Evolutionary conservation across 2,329 filamentous ascomycete genomes (phyloP).

Genomic region (Pseudogymnoascus sp.): DNA sequence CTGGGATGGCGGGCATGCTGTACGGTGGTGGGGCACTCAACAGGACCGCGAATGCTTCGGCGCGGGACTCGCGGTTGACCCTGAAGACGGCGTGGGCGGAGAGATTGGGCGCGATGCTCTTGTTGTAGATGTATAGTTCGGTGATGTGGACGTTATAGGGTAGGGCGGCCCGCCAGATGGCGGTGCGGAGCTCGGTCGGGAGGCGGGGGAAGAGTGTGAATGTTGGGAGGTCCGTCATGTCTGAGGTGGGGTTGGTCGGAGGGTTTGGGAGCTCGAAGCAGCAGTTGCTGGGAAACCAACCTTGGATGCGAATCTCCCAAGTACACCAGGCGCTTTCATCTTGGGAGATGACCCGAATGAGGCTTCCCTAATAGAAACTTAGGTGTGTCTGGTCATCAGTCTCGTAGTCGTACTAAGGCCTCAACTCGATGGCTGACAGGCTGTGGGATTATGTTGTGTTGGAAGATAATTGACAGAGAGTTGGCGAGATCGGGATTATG

Average conservation of each 20-base stretch:
- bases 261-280: neutral
- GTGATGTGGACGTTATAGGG: slow-evolving; percentile 9
- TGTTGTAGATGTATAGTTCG: neutral
- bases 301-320: neutral
- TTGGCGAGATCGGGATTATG: neutral
- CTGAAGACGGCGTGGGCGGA: neutral
- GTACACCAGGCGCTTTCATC: neutral
- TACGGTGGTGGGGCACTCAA: neutral
- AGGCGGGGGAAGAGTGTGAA: slow-evolving; percentile 18
- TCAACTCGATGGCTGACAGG: neutral
- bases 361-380: neutral
- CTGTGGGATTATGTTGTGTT: neutral
- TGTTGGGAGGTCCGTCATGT: neutral
- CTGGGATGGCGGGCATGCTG: neutral
- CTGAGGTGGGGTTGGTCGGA: neutral
- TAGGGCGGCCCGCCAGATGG: slow-evolving; percentile 18
- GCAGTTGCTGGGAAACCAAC: neutral
- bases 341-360: neutral
- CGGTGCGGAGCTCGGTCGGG: slow-evolving; percentile 18
- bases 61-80: neutral
- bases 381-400: neutral
- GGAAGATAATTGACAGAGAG: neutral
- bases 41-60: neutral
- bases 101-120: neutral
- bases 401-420: neutral